Conservation (phyloP, 306 rosid genomes). For the Fragaria iinumae region DNA sequence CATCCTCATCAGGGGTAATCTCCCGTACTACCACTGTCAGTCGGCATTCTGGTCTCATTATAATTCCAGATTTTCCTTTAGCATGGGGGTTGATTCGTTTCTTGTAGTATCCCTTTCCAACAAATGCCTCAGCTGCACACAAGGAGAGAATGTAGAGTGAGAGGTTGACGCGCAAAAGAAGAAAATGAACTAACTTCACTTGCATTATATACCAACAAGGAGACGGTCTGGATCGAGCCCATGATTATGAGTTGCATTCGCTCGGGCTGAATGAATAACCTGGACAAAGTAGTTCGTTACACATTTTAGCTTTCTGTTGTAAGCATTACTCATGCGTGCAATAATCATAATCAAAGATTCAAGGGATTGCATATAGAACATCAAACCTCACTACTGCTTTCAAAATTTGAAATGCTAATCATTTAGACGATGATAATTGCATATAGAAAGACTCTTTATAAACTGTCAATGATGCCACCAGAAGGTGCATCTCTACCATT, state of each 20-base stretch:
- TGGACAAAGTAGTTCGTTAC: conserved; percentile 26
- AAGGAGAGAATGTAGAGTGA: conserved; percentile 21
- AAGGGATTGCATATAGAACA: neutral
- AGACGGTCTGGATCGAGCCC: conserved; percentile 84
- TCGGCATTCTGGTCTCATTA: conserved; percentile 68
- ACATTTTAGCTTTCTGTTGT: neutral
- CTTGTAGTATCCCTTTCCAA: conserved; percentile 68
- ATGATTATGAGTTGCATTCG: conserved; percentile 90
- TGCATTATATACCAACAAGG: conserved; percentile 61
- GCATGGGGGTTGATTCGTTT: conserved; percentile 53
- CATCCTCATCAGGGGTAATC: conserved; percentile 85
- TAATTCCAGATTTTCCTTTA: conserved; percentile 47
- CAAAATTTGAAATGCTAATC: neutral
- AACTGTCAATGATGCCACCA: neutral
- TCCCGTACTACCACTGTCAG: conserved; percentile 79
- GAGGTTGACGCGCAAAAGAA: conserved; percentile 9
- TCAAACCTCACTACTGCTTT: neutral
- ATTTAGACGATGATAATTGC: neutral
- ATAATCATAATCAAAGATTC: neutral
- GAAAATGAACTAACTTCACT: conserved; percentile 20
- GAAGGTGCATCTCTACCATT: neutral
- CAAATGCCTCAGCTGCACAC: conserved; percentile 77
- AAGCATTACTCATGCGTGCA: neutral
- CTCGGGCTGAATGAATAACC: conserved; percentile 92
- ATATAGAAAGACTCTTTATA: neutral